Percentiles rank a stretch among this genome's conserved stretches.
These are phyloP conservation scores for Leavenworthia alabamica DNA, from an alignment of 345 rosid species.

Conservation along the genomic window DNA sequence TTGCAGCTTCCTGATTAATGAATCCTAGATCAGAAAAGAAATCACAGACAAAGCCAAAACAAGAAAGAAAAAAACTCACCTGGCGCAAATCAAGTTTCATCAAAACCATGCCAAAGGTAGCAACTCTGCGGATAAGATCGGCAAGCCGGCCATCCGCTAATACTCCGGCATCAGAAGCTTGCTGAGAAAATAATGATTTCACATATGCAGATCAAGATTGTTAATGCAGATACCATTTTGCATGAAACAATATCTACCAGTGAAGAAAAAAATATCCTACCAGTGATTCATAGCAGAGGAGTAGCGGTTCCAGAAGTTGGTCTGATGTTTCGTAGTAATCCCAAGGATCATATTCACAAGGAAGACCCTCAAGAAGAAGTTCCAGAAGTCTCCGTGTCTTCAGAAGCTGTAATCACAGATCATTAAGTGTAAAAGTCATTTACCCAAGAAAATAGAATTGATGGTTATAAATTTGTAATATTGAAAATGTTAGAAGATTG, in stretches of 20 bases:
- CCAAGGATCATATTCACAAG: constrained; percentile 70
- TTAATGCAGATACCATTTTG: no score
- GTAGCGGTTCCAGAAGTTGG: constrained; percentile 79
- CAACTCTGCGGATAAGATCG: constrained; percentile 86
- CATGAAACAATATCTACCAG: no score
- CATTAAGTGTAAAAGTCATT: neutral
- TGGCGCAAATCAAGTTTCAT: constrained; percentile 97
- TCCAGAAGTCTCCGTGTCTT: constrained; percentile 73
- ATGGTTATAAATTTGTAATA: neutral
- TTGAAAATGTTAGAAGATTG: neutral
- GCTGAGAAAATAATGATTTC: constrained; percentile 39
- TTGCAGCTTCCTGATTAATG: constrained; percentile 66
- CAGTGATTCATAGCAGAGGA: constrained; percentile 82
- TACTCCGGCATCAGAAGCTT: constrained; percentile 76
- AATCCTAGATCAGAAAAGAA: neutral
- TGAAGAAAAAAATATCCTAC: no score
- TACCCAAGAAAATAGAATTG: neutral
- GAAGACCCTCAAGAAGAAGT: constrained; percentile 87
- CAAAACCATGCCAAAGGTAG: constrained; percentile 83
- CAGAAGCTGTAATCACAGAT: constrained; percentile 54
- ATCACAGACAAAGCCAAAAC: neutral
- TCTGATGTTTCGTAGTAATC: constrained; percentile 75
- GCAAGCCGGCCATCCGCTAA: constrained; percentile 91
- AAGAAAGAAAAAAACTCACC: constrained; percentile 33
- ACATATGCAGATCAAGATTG: neutral